Conservation (phyloP, 78 protist genomes). For the Cyanophora paradoxa region DNA sequence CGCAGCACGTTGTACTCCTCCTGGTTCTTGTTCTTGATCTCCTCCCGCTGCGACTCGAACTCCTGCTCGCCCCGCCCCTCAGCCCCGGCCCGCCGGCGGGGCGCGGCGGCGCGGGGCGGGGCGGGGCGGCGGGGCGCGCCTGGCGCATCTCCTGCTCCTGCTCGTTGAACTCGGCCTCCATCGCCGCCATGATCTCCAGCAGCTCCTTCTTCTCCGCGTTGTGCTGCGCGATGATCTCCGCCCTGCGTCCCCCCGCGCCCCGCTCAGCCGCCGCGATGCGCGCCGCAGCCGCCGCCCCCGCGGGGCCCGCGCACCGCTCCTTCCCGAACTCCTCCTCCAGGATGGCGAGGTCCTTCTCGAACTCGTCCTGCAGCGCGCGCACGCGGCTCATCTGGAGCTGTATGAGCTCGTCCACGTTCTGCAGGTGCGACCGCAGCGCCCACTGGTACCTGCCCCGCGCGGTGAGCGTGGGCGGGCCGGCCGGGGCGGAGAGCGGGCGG, state of each 20-base stretch:
- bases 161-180: conserved; percentile 33
- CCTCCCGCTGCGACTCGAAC: conserved; percentile 21
- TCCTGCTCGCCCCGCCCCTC: conserved; percentile 33
- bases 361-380: conserved; percentile 34
- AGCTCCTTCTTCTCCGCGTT: conserved; percentile 30
- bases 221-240: conserved; percentile 23
- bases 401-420: conserved; percentile 40
- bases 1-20: conserved; percentile 51
- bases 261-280: background rate
- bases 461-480: no score
- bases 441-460: no score
- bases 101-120: no score
- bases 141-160: conserved; percentile 23
- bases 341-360: conserved; percentile 19
- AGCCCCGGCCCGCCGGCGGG: no score
- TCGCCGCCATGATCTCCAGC: conserved; percentile 22
- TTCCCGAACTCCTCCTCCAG: conserved; percentile 19
- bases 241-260: background rate
- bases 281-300: no score
- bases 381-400: conserved; percentile 30
- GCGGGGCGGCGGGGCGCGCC: background rate
- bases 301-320: conserved; percentile 43
- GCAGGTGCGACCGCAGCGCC: conserved; percentile 58
- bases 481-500: no score
- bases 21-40: conserved; percentile 29